These are phyloP conservation scores for Psilocybe cubensis DNA, from an alignment of 768 basidiomycete species.

Conservation along the genomic window DNA sequence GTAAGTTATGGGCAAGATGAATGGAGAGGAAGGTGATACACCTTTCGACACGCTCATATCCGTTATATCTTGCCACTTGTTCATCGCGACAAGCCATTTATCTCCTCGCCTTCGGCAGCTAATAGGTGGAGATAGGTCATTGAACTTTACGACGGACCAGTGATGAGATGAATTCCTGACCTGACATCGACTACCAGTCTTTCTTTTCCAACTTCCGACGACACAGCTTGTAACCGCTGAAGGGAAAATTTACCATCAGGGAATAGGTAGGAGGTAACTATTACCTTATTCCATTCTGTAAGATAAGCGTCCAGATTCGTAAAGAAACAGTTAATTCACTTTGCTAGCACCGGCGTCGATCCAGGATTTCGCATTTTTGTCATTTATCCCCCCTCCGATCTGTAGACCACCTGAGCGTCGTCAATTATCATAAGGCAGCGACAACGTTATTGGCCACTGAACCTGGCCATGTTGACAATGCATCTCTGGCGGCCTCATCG, in stretches of 20 bases:
- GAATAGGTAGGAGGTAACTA: conserved; percentile 97
- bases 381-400: conserved; percentile 91
- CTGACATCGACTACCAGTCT: conserved; percentile 93
- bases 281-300: conserved; percentile 61
- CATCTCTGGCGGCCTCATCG: conserved; percentile 85
- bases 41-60: conserved; percentile 92
- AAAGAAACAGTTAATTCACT: conserved; percentile 34
- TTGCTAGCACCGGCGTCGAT: conserved; percentile 89
- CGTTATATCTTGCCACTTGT: conserved; percentile 97
- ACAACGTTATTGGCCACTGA: conserved; percentile 10
- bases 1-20: neutral
- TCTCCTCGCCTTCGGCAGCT: conserved; percentile 83
- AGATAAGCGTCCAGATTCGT: neutral
- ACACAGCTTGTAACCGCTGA: conserved; percentile 67
- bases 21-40: conserved; percentile 28
- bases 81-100: conserved; percentile 96
- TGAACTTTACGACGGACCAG: neutral
- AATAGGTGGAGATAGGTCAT: neutral
- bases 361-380: conserved; percentile 82
- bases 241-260: conserved; percentile 80
- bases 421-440: conserved; percentile 13
- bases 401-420: conserved; percentile 70
- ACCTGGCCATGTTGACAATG: conserved; percentile 86
- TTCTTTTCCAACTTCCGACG: conserved; percentile 75
- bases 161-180: conserved; percentile 41